phyloP scores from a whole-genome alignment of 805 yeast species.

The Kuraishia ogatae region DNA sequence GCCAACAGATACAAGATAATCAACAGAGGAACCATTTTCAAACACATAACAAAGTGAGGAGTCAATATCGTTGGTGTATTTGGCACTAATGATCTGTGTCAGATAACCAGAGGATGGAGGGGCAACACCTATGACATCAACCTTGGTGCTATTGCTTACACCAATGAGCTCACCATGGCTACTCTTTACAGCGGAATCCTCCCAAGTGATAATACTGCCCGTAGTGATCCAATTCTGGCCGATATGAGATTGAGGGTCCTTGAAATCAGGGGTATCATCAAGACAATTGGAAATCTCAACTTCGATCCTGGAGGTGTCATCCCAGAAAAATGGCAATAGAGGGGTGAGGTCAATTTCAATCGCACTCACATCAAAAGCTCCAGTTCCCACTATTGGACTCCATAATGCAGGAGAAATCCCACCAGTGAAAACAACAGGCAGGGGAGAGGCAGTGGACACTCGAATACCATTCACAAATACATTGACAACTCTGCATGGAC shows the following conservation, averaged over 20 bases:
- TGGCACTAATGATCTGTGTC: constrained; percentile 30
- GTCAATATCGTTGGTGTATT: constrained; percentile 22
- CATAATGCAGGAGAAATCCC: constrained; percentile 76
- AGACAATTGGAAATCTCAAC: constrained; percentile 48
- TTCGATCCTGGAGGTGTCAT: constrained; percentile 24
- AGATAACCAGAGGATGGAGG: constrained; percentile 29
- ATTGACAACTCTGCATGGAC: constrained; percentile 63
- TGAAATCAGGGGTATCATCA: constrained; percentile 21
- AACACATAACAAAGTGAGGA: constrained; percentile 29
- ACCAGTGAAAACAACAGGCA: constrained; percentile 72
- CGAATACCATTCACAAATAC: constrained; percentile 51
- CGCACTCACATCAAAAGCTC: constrained; percentile 68
- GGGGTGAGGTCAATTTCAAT: constrained; percentile 65
- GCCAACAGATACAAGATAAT: constrained; percentile 19
- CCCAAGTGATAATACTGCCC: constrained; percentile 49
- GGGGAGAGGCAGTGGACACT: constrained; percentile 57
- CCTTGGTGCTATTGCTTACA: constrained; percentile 21
- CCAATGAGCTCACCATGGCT: constrained; percentile 29
- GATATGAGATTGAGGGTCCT: constrained; percentile 18
- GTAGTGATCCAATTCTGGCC: constrained; percentile 55
- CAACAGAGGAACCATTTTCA: constrained; percentile 26
- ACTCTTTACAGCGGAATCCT: constrained; percentile 28
- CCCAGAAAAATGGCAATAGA: constrained; percentile 63
- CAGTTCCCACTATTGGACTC: constrained; percentile 69
- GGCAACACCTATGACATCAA: constrained; percentile 22